Conservation (phyloP, 495 filamentous ascomycete species). For the Aspergillus bertholletiae region DNA sequence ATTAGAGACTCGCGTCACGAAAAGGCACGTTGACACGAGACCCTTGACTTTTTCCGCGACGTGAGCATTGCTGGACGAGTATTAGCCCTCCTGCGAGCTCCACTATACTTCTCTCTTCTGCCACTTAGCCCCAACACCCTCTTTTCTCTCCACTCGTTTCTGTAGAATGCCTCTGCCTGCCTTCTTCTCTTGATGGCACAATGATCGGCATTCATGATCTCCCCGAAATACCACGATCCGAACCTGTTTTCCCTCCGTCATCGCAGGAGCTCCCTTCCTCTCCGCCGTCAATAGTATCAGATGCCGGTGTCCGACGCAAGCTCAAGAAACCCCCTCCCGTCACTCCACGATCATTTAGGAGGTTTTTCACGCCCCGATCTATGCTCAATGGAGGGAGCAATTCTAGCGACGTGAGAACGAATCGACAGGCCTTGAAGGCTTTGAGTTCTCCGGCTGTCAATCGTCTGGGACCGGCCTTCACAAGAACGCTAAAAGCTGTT, state of each 20-base stretch:
- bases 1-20: constrained; percentile 21
- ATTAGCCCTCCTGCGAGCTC: constrained; percentile 6
- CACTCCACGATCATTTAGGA: constrained; percentile 69
- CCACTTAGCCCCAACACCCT: constrained; percentile 6
- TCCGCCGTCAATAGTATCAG: constrained; percentile 45
- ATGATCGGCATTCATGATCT: constrained; percentile 36
- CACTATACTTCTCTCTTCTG: constrained; percentile 14
- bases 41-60: constrained; percentile 14
- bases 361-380: constrained; percentile 77
- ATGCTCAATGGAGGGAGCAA: constrained; percentile 38
- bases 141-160: constrained; percentile 6
- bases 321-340: constrained; percentile 52
- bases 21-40: constrained; percentile 26
- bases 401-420: constrained; percentile 46
- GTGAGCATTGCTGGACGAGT: constrained; percentile 10
- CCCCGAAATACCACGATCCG: constrained; percentile 39
- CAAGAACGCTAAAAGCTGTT: constrained; percentile 35
- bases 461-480: constrained; percentile 47
- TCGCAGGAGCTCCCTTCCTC: constrained; percentile 41
- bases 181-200: constrained; percentile 23
- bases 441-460: constrained; percentile 65
- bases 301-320: constrained; percentile 38
- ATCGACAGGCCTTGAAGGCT: constrained; percentile 63
- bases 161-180: constrained; percentile 23
- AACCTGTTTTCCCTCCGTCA: constrained; percentile 35